Base-by-base conservation (phyloP, 306 rosid species). In the Corylus avellana region DNA sequence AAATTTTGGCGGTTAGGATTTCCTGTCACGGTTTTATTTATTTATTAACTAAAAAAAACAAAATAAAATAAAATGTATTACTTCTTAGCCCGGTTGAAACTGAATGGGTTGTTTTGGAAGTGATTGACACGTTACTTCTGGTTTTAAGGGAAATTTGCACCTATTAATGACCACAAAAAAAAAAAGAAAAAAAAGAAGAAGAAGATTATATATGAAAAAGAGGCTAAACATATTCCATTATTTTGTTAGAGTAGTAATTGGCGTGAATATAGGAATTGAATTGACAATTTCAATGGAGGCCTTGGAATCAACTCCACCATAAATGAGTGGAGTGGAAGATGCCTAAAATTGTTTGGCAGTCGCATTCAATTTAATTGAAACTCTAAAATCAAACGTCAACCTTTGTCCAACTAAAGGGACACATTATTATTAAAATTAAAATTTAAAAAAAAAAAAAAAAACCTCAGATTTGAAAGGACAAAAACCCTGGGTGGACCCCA, bases 331-430 rank as follows among this genome's bases (percentile, higher is more conserved):
- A 11, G 12, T 25, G 66, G 35, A 77, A 73, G 63, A 29, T 25
- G 44, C 51, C 79, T 17, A 39, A 44, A 18, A 69, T 75, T 54
- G 74, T 64, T 75, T 16, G 10, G 72, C 25, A 48, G 75, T 72
- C 77, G 49, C 25, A 63, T 79, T 70, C 48, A 44, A 12, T 4
- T 66, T n/a, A 46, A 63, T 79, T 77, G 3, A 11, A 76, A 17
- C 75, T 13, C 51, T 16, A 59, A 39, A 61, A 61, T 61, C 18
- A 27, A 84, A 88, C 77, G 82, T 86, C 88, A 79, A 82, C 84
- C 81, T 81, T 51, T 67, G 88, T 89, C 46, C 46, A 88, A 86
- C 84, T 84, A 88, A 88, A 79, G 81, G 85, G 75, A 37, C 55
- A 17, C 13, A 50, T 50, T 12, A 32, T 32, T 32, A 32, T 32